Base-by-base conservation (phyloP, 768 basidiomycete species). In the Lactarius psammicola region DNA sequence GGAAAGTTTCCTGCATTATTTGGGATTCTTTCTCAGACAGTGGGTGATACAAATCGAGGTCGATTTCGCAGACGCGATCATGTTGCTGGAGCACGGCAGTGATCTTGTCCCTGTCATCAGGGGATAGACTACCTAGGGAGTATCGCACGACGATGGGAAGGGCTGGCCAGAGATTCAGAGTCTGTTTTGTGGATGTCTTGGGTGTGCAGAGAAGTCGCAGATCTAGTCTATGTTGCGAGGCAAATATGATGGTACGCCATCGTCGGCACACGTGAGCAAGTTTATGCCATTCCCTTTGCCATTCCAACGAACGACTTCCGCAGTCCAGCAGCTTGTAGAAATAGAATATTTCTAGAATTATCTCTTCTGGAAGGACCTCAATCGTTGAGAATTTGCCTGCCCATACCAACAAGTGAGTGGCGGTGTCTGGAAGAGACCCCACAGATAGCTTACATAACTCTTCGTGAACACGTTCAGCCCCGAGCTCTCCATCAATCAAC, bases 121-220 rank as follows among this genome's bases (percentile, higher is more conserved):
- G 30, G n/a, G 55, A 46, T 23, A 20, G 44, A 11, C n/a, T n/a
- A 13, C 20, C 54, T n/a, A 1, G 4, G 10, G 23, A 9, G 40
- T 62, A 62, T 18, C n/a, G 54, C 44, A 56, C 44, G 31, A 56
- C 10, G 15, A 63, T 56, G 2, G 62, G 56, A 9, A 57, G 34
- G 11, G 56, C 17, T 30, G 62, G 44, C 62, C 56, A 63, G 26
- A 30, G 56, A 30, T 63, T 56, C 8, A 57, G 62, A 20, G 38
- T 46, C 33, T 36, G 33, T 44, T 28, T 36, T 23, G 57, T 10
- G 10, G 44, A 44, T 6, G 33, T 36, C n/a, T 51, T 18, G 17
- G 56, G 54, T 26, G 56, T 63, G 34, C 56, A 51, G 44, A 56
- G 7, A 57, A 63, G 62, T 1, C 56, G 44, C 26, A 64, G 46